Evolutionary conservation across 2,329 filamentous ascomycete genomes (phyloP).

Genomic region (Penicillium sp.): DNA sequence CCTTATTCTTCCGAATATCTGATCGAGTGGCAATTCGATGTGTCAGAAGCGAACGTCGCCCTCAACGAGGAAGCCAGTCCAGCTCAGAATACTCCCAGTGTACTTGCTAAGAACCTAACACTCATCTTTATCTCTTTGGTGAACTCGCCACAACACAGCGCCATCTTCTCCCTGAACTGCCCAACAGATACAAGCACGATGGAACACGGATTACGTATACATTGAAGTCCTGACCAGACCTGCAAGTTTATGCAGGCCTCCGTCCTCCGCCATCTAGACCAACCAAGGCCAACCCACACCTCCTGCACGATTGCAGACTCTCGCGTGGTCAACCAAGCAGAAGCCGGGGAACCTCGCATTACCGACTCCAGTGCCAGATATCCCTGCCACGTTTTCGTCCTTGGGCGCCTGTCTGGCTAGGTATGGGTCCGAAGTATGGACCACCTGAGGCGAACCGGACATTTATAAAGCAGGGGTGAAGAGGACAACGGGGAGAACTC

Average conservation of each 20-base stretch:
- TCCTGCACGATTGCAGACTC: slow-evolving; percentile 13
- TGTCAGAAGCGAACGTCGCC: background rate
- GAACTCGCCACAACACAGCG: background rate
- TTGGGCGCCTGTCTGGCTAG: slow-evolving; percentile 12
- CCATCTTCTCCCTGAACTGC: background rate
- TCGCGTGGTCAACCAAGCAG: slow-evolving; percentile 23
- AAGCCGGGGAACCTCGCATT: slow-evolving; percentile 13
- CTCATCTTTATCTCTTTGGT: background rate
- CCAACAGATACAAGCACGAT: background rate
- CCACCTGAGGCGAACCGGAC: slow-evolving; percentile 1
- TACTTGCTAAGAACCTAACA: background rate
- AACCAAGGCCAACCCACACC: slow-evolving; percentile 13
- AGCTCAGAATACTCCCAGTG: background rate
- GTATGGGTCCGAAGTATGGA: slow-evolving; percentile 10
- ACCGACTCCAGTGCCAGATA: slow-evolving; percentile 21
- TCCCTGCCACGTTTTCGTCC: slow-evolving; percentile 19
- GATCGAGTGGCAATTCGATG: slow-evolving; percentile 1
- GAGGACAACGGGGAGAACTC: slow-evolving; percentile 1
- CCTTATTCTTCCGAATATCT: slow-evolving; percentile 18
- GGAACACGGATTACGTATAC: slow-evolving; percentile 2
- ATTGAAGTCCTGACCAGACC: slow-evolving; percentile 22
- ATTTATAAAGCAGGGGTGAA: slow-evolving; percentile 9
- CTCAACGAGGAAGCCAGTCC: background rate
- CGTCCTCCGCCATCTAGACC: slow-evolving; percentile 9
- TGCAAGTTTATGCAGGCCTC: slow-evolving; percentile 12